Percentiles rank a stretch among this genome's conserved stretches.
Evolutionary conservation across 805 yeast species (phyloP).

Genomic region (Tetrapisispora namnaoensis): DNA sequence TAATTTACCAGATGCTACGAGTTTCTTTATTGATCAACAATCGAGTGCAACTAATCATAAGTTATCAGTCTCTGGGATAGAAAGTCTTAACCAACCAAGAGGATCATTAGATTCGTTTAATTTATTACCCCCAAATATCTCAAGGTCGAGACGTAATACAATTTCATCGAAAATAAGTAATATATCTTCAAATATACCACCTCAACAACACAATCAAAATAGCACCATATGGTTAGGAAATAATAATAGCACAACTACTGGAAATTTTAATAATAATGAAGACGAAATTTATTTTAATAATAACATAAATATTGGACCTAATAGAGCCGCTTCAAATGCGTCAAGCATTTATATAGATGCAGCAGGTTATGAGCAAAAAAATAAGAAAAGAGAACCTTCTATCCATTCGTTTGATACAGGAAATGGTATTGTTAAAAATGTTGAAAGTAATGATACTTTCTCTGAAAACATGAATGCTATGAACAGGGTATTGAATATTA

Average conservation of each 20-base stretch:
- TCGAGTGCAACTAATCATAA: neutral
- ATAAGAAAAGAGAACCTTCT: conserved; percentile 2
- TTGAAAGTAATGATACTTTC: neutral
- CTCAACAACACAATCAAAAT: conserved; percentile 5
- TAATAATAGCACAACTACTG: conserved; percentile 7
- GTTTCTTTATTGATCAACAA: conserved; percentile 11
- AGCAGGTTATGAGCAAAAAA: conserved; percentile 14
- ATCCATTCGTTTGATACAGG: conserved; percentile 7
- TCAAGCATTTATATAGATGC: conserved; percentile 28
- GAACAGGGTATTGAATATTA: conserved; percentile 6
- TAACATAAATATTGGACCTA: conserved; percentile 10
- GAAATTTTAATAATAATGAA: conserved; percentile 6
- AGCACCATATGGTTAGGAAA: conserved; percentile 1
- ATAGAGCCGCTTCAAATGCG: conserved; percentile 26
- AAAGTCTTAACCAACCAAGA: conserved; percentile 12
- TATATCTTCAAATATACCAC: conserved; percentile 19
- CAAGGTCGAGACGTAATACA: conserved; percentile 29
- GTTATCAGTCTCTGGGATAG: neutral
- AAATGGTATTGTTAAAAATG: neutral
- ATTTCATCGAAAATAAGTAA: conserved; percentile 30
- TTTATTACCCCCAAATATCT: conserved; percentile 13
- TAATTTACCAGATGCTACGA: conserved; percentile 22
- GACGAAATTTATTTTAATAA: conserved; percentile 2
- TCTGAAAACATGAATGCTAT: neutral
- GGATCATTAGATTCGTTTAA: conserved; percentile 26